Conservation (phyloP, 108 stramenopile species). For the Nitzschia sp. region DNA sequence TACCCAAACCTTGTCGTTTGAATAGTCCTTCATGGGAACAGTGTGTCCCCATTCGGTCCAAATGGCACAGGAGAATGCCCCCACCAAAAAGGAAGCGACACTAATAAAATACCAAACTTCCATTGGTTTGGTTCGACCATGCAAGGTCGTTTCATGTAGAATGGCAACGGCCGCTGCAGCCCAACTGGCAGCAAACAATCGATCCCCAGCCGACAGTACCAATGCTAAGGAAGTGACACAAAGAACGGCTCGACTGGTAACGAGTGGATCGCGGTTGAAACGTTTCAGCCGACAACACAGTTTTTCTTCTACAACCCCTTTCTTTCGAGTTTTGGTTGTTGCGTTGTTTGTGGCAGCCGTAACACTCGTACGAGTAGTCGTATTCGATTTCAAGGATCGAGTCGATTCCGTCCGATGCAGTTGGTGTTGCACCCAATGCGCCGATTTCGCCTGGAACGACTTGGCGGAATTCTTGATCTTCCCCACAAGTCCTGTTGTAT, state of each 20-base stretch:
- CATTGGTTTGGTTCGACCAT: constrained; percentile 2
- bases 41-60: neutral
- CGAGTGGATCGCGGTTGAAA: constrained; percentile 12
- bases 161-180: neutral
- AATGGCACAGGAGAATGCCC: neutral
- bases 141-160: constrained; percentile 13
- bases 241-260: constrained; percentile 2
- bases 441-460: neutral
- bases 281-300: constrained; percentile 1
- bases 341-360: too few relatives aligned
- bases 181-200: neutral
- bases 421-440: neutral
- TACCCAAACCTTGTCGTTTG: constrained; percentile 2
- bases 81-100: neutral
- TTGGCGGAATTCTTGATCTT: constrained; percentile 9
- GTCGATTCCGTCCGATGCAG: neutral
- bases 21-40: neutral
- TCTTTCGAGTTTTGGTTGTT: neutral
- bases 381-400: too few relatives aligned
- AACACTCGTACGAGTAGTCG: too few relatives aligned
- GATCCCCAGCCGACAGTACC: neutral
- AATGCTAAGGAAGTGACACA: neutral
- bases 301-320: neutral
- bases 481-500: neutral
- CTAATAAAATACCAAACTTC: constrained; percentile 10